Evolutionary conservation across 2,329 filamentous ascomycete genomes (phyloP).

Genomic region (Xylaria sp.): DNA sequence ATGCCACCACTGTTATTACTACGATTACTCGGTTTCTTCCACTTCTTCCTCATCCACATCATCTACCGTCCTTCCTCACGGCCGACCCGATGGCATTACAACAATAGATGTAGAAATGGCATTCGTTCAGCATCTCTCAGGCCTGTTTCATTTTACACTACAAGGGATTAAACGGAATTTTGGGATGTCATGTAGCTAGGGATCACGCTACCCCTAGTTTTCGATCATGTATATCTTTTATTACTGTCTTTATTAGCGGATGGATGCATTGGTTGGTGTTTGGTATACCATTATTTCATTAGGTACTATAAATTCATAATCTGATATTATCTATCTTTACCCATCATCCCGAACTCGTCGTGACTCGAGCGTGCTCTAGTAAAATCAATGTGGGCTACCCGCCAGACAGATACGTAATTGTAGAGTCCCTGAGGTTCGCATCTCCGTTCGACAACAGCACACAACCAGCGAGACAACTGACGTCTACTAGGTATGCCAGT

Average conservation of each 20-base stretch:
- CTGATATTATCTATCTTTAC: too few species aligned
- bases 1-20: slow-evolving; percentile 21
- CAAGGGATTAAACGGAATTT: neutral
- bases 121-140: slow-evolving; percentile 16
- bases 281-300: slow-evolving; percentile 1
- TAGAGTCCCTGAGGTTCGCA: too few species aligned
- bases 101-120: slow-evolving; percentile 11
- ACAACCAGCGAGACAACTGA: too few species aligned
- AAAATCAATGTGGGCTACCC: too few species aligned
- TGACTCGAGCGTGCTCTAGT: too few species aligned
- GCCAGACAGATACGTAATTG: too few species aligned
- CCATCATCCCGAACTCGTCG: too few species aligned
- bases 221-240: too few species aligned
- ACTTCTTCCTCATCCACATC: slow-evolving; percentile 4
- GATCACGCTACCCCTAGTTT: slow-evolving; percentile 3
- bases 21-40: slow-evolving; percentile 2
- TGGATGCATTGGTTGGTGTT: slow-evolving; percentile 19
- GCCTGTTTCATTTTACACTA: neutral
- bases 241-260: slow-evolving; percentile 1
- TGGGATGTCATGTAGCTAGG: neutral
- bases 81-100: neutral
- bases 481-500: too few species aligned
- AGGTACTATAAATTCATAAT: too few species aligned
- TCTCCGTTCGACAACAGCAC: too few species aligned
- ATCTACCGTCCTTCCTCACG: slow-evolving; percentile 1